Base-by-base conservation (phyloP, 352 stramenopile genomes). In the Globisporangium echinulatum region DNA sequence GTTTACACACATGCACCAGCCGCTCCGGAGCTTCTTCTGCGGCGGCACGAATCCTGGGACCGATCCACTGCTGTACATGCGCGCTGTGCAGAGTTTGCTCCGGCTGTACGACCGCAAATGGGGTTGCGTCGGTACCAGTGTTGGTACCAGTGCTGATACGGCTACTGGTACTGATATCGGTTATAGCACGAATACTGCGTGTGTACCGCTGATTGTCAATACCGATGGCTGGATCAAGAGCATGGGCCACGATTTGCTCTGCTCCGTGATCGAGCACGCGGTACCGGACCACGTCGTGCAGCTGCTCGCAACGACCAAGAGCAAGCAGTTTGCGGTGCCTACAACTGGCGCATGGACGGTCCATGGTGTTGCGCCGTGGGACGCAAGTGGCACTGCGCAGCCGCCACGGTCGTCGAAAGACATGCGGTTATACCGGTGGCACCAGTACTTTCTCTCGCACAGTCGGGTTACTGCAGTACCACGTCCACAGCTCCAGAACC, bases 221-320 rank as follows among this genome's bases (percentile, higher is more conserved):
- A 98, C 95, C 14, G 96, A 98, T 70, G 96, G 96, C 47, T 99
- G 95, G 95, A 87, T 99, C 58, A 98, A 98, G 76, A 97, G 94
- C 53, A 96, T 99, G 76, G 96, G 96, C 9, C 88, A 94, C 62
- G 88, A 99, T 61, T 74, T 99, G 59, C 80, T 99, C 42, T 94
- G 88, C 56, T 82, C 80, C 19, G 79, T 98, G 44, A 91, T 98
- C 40, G 67, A 92, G 39, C 74, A 83, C 51, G 72, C 90, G 3
- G 67, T 72, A 48, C 94, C 94, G 13, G 74, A 90, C 6, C 90
- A 98, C 74, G 82, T 99, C 60, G 83, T 98, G 43, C 94, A 99
- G 75, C 79, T 99, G 49, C 49, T 97, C 11, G 93, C 92, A 36
- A 83, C 80, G 36, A 96, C 86, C 43, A 91, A 91, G 63, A 92